Evolutionary conservation across 1,139 yeast genomes (phyloP), one percentile per base, ranked within the genome.

Genomic region (Yamadazyma siamensis): DNA sequence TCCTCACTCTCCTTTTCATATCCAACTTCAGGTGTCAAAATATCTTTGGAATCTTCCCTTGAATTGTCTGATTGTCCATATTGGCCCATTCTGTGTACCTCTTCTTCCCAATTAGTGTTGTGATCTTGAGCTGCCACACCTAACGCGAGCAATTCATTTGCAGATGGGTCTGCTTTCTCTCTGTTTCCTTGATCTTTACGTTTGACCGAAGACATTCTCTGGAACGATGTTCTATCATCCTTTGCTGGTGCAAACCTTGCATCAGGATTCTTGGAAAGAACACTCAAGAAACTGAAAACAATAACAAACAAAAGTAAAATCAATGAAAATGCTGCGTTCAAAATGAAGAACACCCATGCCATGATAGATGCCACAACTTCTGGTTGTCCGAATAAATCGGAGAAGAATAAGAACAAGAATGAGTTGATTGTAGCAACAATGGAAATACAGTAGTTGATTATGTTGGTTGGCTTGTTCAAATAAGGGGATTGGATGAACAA

Each of bases 191-290:
- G 35, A 18, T 33, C 40, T 27, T 52, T 44, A 33, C 50, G 47
- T 42, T 54, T 61, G 22, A 59, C 49, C 3, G 71, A 63, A 4
- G 74, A 65, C 55, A 61, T 70, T 52, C 76, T 72, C 54, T 81
- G 88, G 76, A 84, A 84, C 2, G 91, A 81, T 12, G 84, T 76
- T 70, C 94, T 75, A 51, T 84, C 94, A 61, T 84, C 94, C 44
- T 67, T 79, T 6, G 89, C 89, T 12, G 91, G 91, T 27, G 82
- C 83, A 54, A 83, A 84, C 54, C 86, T 75, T 8, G 86, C 78
- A 59, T 84, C 94, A 18, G 94, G 94, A 50, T 83, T 84, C 62
- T 80, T 82, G 13, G 86, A 76, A 37, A 77, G 56, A 1, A 81
- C 41, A 19, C 84, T 75, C 48, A 77, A 59, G 9, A 58, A 54